Base-by-base conservation (phyloP, 2,329 filamentous ascomycete species). In the Xylariaceae sp. region DNA sequence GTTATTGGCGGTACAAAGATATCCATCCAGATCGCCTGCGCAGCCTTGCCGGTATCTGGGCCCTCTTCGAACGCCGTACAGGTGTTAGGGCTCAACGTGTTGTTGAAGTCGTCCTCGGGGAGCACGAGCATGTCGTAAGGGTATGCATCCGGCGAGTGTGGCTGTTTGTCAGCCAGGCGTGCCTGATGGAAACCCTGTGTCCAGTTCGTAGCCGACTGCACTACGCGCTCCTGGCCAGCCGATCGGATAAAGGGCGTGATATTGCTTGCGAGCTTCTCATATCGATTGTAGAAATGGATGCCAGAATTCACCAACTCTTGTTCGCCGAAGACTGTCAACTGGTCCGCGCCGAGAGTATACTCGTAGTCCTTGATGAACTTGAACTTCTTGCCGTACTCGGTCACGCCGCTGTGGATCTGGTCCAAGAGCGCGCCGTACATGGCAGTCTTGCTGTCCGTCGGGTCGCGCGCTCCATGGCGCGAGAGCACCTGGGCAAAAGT, bases 401-500 rank as follows among this genome's bases (percentile, higher is more conserved):
- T 73, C 9, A 71, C 71, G 29, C 55, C 60, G 34, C 60, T 61
- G 45, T 90, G 81, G 46, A 96, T 84, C 36, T 76, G 76, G 19
- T 73, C 60, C 39, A 95, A 71, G 8, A 87, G 73, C 4, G 68
- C 63, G 30, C 71, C 73, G 65, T 95, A 95, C 6, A 63, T 58
- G 9, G 62, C 59, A 1, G 81, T 78, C 68, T 90, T 94, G 50
- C 69, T 68, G 9, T 67, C 56, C 0, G 89, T 95, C 1, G 90
- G 90, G 59, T 88, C 85, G 39, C 90, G 79, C 29, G 87, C 87
- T 36, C 89, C 90, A 60, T 96, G 90, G 2, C 90, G 81, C 17
- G 88, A 89, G 36, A 96, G 74, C 18, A 90, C 70, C 56, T 90
- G 85, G 1, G 77, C 90, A 63, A 95, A 91, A 3, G 83, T 91